These are phyloP conservation scores for Hyphopichia khmerensis DNA, from an alignment of 1,139 yeast genomes.

Conservation along the genomic window DNA sequence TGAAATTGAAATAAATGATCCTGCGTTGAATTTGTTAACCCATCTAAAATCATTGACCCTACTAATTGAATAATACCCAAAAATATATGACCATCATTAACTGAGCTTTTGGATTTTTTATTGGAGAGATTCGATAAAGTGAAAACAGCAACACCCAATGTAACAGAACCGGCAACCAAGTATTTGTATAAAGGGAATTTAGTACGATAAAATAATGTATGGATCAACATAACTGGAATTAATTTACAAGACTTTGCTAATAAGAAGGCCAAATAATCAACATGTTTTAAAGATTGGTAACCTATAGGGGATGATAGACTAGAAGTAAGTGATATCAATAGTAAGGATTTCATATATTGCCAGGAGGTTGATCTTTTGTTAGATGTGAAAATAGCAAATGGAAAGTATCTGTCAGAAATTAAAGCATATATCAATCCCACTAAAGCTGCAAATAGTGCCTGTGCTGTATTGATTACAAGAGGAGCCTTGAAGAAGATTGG, in stretches of 20 bases:
- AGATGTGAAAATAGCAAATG: slow-evolving; percentile 28
- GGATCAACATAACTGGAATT: slow-evolving; percentile 88
- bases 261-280: slow-evolving; percentile 80
- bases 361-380: slow-evolving; percentile 18
- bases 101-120: slow-evolving; percentile 15
- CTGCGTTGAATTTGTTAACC: slow-evolving; percentile 90
- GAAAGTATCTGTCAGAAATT: slow-evolving; percentile 27
- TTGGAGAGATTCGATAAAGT: slow-evolving; percentile 46
- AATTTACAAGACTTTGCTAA: slow-evolving; percentile 92
- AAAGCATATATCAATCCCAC: slow-evolving; percentile 64
- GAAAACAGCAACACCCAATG: slow-evolving; percentile 78
- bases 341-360: slow-evolving; percentile 40
- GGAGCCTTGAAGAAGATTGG: slow-evolving; percentile 69
- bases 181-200: slow-evolving; percentile 76
- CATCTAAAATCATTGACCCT: slow-evolving; percentile 76
- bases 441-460: slow-evolving; percentile 68
- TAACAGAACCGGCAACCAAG: slow-evolving; percentile 70
- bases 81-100: slow-evolving; percentile 41
- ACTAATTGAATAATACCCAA: slow-evolving; percentile 62
- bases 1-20: slow-evolving; percentile 68
- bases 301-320: slow-evolving; percentile 82
- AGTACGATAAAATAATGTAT: slow-evolving; percentile 68
- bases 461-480: slow-evolving; percentile 68
- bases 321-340: slow-evolving; percentile 72
- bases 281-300: slow-evolving; percentile 71